Conservation (phyloP, 768 basidiomycete genomes). For the Russula emetica region DNA sequence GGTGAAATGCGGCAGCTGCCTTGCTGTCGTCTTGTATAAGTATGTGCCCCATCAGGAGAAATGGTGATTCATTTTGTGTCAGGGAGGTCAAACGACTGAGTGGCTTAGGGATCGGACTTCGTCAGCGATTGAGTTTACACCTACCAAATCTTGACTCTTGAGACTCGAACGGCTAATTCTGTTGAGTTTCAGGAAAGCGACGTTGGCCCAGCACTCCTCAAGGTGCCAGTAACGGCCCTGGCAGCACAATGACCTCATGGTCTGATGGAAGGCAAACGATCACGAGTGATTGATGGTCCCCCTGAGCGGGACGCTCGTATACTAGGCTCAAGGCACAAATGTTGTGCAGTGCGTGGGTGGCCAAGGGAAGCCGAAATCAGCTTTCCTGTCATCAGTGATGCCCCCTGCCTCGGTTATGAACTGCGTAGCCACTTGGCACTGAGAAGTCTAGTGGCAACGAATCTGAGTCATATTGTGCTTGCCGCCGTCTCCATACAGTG, state of each 20-base stretch:
- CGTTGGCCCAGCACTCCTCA: background rate
- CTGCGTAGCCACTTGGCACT: too few relatives aligned
- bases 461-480: too few relatives aligned
- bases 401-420: too few relatives aligned
- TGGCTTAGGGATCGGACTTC: background rate
- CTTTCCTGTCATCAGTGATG: too few relatives aligned
- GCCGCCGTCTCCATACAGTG: too few relatives aligned
- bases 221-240: background rate
- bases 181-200: background rate
- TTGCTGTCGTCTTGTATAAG: background rate
- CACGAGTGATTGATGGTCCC: background rate
- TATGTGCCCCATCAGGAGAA: too few relatives aligned
- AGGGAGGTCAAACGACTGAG: background rate
- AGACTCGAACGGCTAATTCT: background rate
- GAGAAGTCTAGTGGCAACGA: too few relatives aligned
- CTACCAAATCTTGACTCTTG: background rate
- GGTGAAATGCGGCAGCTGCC: background rate
- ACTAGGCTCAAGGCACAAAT: background rate
- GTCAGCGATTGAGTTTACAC: background rate
- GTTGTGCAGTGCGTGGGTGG: background rate
- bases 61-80: background rate
- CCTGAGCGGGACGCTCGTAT: background rate
- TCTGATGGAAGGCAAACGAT: background rate
- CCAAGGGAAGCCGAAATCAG: background rate
- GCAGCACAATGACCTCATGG: background rate